phyloP scores from a whole-genome alignment of 192 early-diverging fungal genomes.

The Coemansia sp. region DNA sequence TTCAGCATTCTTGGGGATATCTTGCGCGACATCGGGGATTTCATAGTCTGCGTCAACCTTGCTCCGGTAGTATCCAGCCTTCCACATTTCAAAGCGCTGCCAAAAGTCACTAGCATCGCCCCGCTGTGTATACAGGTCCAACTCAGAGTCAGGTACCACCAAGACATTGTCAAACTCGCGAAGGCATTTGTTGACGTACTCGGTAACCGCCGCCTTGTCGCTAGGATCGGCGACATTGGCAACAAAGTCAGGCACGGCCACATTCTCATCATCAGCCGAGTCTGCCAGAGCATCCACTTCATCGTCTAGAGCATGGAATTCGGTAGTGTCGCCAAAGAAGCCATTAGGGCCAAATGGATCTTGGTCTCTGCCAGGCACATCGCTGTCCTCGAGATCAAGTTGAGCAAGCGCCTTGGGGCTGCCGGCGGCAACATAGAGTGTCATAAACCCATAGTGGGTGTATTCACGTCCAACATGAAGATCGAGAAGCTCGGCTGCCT shows the following conservation, averaged over 20 bases:
- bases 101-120: conserved; percentile 59
- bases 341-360: background rate
- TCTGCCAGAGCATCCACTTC: conserved; percentile 39
- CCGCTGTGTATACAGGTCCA: conserved; percentile 45
- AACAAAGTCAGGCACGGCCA: conserved; percentile 56
- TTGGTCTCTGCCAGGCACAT: conserved; percentile 15
- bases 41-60: conserved; percentile 57
- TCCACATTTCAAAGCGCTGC: conserved; percentile 74
- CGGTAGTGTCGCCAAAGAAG: conserved; percentile 4
- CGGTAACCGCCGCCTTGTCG: conserved; percentile 21
- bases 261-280: conserved; percentile 9
- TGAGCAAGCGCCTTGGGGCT: conserved; percentile 39
- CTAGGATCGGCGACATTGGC: conserved; percentile 30
- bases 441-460: conserved; percentile 38
- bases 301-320: conserved; percentile 26
- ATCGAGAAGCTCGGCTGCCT: conserved; percentile 35
- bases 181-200: conserved; percentile 41
- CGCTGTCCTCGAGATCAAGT: conserved; percentile 49
- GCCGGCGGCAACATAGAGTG: conserved; percentile 45
- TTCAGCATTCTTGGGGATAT: background rate
- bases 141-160: conserved; percentile 36
- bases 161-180: conserved; percentile 34
- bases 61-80: conserved; percentile 74
- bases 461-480: conserved; percentile 51
- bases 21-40: conserved; percentile 22